These are phyloP conservation scores for Agastache rugosa DNA, from an alignment of 257 asterid species.

Conservation along the genomic window DNA sequence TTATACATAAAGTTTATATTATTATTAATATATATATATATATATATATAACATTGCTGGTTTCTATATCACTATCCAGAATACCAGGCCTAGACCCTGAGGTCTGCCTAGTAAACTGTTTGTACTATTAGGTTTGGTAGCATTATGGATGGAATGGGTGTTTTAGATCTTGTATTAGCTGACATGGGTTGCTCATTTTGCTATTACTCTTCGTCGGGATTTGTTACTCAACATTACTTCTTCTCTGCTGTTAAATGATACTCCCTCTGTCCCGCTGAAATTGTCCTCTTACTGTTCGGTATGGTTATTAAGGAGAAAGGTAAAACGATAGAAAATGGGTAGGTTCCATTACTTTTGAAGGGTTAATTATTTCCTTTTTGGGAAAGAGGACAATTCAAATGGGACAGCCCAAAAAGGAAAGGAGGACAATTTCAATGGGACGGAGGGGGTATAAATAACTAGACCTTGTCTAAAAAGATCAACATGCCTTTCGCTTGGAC, in stretches of 20 bases:
- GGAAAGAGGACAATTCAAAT: too few species aligned
- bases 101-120: not conserved
- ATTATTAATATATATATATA: too few species aligned
- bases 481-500: not conserved
- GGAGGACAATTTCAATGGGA: too few species aligned
- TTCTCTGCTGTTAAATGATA: constrained; percentile 14
- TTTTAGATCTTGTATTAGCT: not conserved
- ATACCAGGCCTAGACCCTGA: not conserved
- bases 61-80: not conserved
- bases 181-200: constrained; percentile 15
- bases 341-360: too few species aligned
- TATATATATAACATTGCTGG: not conserved
- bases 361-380: too few species aligned
- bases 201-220: not conserved
- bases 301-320: too few species aligned
- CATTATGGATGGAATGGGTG: not conserved
- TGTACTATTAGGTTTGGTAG: constrained; percentile 4
- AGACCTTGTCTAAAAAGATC: not conserved
- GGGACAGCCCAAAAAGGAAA: too few species aligned
- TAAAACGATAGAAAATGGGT: too few species aligned
- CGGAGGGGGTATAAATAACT: not conserved
- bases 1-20: not conserved
- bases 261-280: too few species aligned
- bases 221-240: not conserved
- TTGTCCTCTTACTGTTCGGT: too few species aligned